These are phyloP conservation scores for Citrus trifoliata DNA, from an alignment of 345 rosid species.

Conservation along the genomic window DNA sequence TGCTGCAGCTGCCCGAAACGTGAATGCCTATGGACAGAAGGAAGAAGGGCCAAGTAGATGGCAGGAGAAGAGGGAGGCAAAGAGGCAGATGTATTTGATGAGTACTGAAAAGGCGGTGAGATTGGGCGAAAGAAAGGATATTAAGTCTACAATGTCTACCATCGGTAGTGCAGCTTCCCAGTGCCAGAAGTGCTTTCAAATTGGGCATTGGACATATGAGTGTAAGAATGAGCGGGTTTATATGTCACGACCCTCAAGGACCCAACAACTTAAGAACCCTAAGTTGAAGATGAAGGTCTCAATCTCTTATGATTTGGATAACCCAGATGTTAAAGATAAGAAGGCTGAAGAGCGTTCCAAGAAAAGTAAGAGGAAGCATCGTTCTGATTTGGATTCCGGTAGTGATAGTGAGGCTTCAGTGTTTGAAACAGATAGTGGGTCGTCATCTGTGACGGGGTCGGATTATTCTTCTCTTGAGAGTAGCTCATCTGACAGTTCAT, in stretches of 20 bases:
- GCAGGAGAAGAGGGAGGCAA: conserved; percentile 98
- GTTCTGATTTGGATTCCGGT: conserved; percentile 44
- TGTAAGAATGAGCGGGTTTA: conserved; percentile 95
- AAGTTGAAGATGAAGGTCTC: conserved; percentile 65
- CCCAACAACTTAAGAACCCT: conserved; percentile 94
- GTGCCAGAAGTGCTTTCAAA: conserved; percentile 92
- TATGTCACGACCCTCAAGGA: conserved; percentile 84
- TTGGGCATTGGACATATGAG: conserved; percentile 94
- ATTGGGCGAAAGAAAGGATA: conserved; percentile 90
- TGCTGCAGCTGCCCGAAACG: conserved; percentile 85
- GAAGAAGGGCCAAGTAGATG: conserved; percentile 99
- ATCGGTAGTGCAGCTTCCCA: conserved; percentile 51
- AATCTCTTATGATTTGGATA: conserved; percentile 55
- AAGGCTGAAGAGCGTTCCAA: conserved; percentile 46
- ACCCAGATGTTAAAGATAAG: conserved; percentile 39
- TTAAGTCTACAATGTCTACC: conserved; percentile 46
- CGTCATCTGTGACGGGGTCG: conserved; percentile 59
- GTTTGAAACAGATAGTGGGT: conserved; percentile 72
- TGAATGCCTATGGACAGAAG: conserved; percentile 96
- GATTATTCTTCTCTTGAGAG: conserved; percentile 63
- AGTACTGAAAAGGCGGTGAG: conserved; percentile 93
- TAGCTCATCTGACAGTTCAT: conserved; percentile 62
- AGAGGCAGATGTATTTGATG: conserved; percentile 97
- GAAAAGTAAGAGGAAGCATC: conserved; percentile 88
- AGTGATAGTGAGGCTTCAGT: conserved; percentile 91